Conservation (phyloP, 2,329 filamentous ascomycete genomes). For the Fusarium goolgardi region DNA sequence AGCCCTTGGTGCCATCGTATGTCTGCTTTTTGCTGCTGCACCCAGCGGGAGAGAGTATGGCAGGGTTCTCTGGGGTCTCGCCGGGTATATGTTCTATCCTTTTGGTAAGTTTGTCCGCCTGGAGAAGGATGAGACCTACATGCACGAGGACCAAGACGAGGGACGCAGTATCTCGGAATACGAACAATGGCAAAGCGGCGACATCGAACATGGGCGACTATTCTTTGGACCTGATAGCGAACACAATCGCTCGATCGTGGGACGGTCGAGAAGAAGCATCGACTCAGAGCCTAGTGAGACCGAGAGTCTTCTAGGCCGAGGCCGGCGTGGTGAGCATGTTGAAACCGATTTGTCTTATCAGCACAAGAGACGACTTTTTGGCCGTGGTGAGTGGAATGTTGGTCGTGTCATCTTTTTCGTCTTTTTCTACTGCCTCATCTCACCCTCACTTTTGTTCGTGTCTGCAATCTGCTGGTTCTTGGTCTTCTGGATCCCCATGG, state of each 20-base stretch:
- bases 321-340: constrained; percentile 65
- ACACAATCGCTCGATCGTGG: constrained; percentile 80
- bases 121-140: constrained; percentile 92
- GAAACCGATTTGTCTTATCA: constrained; percentile 56
- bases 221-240: constrained; percentile 85
- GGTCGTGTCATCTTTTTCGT: constrained; percentile 95
- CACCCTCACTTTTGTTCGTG: constrained; percentile 85
- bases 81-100: constrained; percentile 91
- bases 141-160: constrained; percentile 94
- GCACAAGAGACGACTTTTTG: constrained; percentile 88
- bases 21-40: constrained; percentile 81
- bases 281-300: constrained; percentile 87
- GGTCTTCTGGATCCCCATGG: constrained; percentile 99
- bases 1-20: constrained; percentile 78
- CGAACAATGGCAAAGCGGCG: constrained; percentile 98
- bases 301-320: constrained; percentile 82
- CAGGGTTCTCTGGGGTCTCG: constrained; percentile 82
- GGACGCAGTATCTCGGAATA: constrained; percentile 98
- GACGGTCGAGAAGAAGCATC: constrained; percentile 86
- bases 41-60: constrained; percentile 89
- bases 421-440: constrained; percentile 94
- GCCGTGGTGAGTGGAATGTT: constrained; percentile 93
- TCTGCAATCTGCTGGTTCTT: constrained; percentile 94
- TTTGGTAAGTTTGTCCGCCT: constrained; percentile 97
- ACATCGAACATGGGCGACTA: constrained; percentile 92